Conservation (phyloP, 2,329 filamentous ascomycete genomes). For the Truncatella angustata region DNA sequence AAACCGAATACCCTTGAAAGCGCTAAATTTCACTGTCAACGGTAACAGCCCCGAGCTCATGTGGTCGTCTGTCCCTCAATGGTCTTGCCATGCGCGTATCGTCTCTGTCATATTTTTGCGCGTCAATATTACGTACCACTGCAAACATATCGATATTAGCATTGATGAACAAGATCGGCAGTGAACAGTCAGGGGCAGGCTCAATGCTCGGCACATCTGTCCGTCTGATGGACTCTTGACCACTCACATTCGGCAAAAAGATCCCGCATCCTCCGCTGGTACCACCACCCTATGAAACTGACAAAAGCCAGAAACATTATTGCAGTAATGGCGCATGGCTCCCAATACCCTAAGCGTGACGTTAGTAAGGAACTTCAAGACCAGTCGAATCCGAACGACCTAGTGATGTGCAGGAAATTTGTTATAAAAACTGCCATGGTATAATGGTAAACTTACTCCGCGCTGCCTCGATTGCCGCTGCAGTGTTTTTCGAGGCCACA, state of each 20-base stretch:
- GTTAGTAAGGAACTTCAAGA: neutral
- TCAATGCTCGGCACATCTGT: too few relatives aligned
- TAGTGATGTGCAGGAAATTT: too few relatives aligned
- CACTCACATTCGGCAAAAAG: conserved; percentile 3
- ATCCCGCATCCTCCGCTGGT: conserved; percentile 4
- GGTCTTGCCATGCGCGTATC: neutral
- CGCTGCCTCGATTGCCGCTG: neutral
- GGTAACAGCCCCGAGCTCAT: neutral
- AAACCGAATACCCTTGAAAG: too few relatives aligned
- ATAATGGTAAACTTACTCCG: neutral
- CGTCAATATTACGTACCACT: conserved; percentile 5
- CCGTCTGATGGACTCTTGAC: too few relatives aligned
- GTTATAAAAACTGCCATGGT: too few relatives aligned
- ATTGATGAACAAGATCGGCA: neutral
- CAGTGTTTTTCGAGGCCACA: neutral
- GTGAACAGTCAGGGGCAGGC: neutral
- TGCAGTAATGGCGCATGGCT: conserved; percentile 6
- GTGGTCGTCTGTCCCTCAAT: neutral
- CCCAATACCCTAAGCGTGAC: neutral
- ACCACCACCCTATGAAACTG: conserved; percentile 7
- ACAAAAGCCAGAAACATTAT: conserved; percentile 1
- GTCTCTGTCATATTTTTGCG: neutral
- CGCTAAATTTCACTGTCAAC: too few relatives aligned
- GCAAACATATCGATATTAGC: neutral
- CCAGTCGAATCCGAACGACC: too few relatives aligned